Conservation (phyloP, 208 protist genomes). For the Polymyxa betae region DNA sequence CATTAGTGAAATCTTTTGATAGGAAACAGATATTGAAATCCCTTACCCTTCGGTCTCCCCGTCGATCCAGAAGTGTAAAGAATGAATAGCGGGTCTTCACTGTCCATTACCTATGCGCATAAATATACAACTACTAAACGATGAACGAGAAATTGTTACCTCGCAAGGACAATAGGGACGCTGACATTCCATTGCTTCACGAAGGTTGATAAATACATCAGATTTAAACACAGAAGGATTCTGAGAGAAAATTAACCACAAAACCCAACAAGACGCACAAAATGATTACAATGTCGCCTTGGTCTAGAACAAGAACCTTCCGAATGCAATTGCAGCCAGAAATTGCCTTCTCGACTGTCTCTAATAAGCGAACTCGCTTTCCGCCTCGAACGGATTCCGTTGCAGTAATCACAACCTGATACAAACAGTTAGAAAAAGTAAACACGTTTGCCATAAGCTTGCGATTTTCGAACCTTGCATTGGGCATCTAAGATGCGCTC, state of each 20-base stretch:
- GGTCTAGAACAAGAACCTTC: background rate
- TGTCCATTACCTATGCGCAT: conserved; percentile 71
- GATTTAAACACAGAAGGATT: background rate
- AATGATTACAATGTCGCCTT: background rate
- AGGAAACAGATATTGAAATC: background rate
- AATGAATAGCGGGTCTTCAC: conserved; percentile 93
- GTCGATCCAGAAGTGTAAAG: conserved; percentile 96
- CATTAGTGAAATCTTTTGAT: background rate
- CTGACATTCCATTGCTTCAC: conserved; percentile 59
- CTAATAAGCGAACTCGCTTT: background rate
- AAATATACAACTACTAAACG: background rate
- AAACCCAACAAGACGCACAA: too few relatives aligned
- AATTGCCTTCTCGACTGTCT: conserved; percentile 9
- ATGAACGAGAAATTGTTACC: conserved; percentile 65
- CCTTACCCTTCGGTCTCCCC: conserved; percentile 89
- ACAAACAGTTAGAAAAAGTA: too few relatives aligned
- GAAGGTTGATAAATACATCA: background rate
- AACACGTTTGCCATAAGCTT: too few relatives aligned
- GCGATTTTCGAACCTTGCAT: conserved; percentile 62
- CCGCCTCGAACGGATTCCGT: conserved; percentile 13
- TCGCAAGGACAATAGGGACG: conserved; percentile 74
- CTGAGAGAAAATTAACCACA: too few relatives aligned
- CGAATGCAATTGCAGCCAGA: background rate
- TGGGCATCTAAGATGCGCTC: conserved; percentile 74
- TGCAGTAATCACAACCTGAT: conserved; percentile 27